Conservation (phyloP, 108 stramenopile species). For the Skeletonema tropicum region DNA sequence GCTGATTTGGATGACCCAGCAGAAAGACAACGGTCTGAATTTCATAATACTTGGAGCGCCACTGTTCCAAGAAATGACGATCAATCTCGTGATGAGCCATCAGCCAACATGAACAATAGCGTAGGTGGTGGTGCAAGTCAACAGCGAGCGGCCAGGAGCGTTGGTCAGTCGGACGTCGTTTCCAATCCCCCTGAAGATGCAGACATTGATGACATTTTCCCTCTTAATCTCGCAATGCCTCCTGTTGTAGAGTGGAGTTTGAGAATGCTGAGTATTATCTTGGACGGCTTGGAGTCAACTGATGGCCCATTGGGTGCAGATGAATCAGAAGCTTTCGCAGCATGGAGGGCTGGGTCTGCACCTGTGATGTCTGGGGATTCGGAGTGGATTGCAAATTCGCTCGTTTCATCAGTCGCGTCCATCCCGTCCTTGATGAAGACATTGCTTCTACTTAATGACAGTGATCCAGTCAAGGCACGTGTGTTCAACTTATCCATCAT, state of each 20-base stretch:
- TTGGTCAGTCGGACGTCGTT: conserved; percentile 22
- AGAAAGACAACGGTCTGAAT: conserved; percentile 44
- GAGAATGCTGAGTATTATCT: conserved; percentile 43
- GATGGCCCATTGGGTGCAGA: conserved; percentile 39
- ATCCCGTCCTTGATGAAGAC: conserved; percentile 56
- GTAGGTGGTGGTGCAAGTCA: conserved; percentile 2
- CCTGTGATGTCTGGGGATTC: conserved; percentile 36
- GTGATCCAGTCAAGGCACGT: conserved; percentile 46
- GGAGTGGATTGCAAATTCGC: conserved; percentile 41
- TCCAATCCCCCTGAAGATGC: conserved; percentile 43
- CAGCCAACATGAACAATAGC: neutral
- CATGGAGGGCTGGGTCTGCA: conserved; percentile 21
- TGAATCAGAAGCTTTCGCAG: conserved; percentile 29
- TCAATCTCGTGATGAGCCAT: neutral
- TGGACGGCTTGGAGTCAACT: conserved; percentile 44
- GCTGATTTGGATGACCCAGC: conserved; percentile 30
- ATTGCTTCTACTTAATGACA: conserved; percentile 42
- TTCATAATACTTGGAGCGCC: conserved; percentile 53
- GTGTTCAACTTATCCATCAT: conserved; percentile 41
- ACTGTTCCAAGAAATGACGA: conserved; percentile 41
- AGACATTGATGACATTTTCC: conserved; percentile 44
- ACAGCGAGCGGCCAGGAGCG: conserved; percentile 4
- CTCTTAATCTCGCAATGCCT: conserved; percentile 50
- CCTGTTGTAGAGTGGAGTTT: conserved; percentile 55
- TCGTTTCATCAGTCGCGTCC: conserved; percentile 43